Evolutionary conservation across 768 basidiomycete genomes (phyloP), one percentile per base, ranked within the genome.

Genomic region (Mycena epipterygia): DNA sequence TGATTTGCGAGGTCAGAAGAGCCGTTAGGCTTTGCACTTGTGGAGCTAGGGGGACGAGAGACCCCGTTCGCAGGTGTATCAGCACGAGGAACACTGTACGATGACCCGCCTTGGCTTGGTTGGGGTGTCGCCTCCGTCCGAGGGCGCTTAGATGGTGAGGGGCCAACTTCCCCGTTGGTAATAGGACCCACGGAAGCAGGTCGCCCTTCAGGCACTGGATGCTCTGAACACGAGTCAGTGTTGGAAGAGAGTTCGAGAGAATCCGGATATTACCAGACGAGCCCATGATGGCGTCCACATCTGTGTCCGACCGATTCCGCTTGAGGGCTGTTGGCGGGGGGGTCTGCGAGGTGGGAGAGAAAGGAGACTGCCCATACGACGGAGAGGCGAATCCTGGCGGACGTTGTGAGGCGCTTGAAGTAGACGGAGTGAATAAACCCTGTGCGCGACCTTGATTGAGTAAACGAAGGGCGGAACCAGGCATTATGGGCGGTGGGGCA

Each of bases 381-480:
- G 90, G 91, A 39, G 91, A 87, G 33, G 82, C 81, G 68, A 88
- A 88, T 44, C 85, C 86, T 65, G 86, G 79, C 51, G 83, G 78
- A 64, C 87, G 84, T 73, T 86, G 80, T 48, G 84, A 76, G 57
- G 82, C 80, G 71, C 86, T 85, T 61, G 94, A 91, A 13, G 95
- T 94, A 25, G 93, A 94, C 5, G 94, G 94, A 29, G 94, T 95
- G 78, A 95, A 95, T 32, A 95, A 86, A 68, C 93, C 93, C 83
- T 95, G 94, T 0, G 93, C 93, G 68, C 93, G 90, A 68, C 93
- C 93, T 86, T 95, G 94, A 77, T 94, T 92, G 51, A 95, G 86
- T 49, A 95, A 86, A 62, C 93, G 91, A 57, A 95, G 89, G 30
- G 94, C 94, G 49, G 94, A 95, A 55, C 94, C 94, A 37, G 94